Conservation (phyloP, 768 basidiomycete species). For the Amanita muscaria region DNA sequence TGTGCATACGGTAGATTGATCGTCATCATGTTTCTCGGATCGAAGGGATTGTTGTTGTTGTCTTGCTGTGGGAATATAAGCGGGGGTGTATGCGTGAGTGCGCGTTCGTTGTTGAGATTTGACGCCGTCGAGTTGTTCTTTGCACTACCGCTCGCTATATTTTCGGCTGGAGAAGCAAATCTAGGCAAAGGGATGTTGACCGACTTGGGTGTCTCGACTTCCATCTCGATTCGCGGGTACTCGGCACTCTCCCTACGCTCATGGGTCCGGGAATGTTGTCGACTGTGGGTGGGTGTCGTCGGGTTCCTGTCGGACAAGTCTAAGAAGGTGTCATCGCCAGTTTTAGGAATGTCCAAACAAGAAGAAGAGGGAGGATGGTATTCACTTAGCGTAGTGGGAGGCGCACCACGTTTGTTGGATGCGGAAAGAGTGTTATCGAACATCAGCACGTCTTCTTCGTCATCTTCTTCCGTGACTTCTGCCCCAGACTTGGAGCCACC, state of each 20-base stretch:
- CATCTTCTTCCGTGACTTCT: neutral
- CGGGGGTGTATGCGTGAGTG: slow-evolving; percentile 4
- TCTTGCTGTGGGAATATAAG: neutral
- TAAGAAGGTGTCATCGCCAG: slow-evolving; percentile 1
- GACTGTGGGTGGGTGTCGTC: too few relatives aligned
- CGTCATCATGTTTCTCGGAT: slow-evolving; percentile 42
- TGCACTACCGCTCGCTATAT: too few relatives aligned
- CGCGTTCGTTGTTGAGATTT: slow-evolving; percentile 1
- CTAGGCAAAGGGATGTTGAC: neutral
- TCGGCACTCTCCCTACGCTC: neutral
- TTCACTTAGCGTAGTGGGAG: slow-evolving; percentile 6
- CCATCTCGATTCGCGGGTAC: neutral
- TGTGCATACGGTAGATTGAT: slow-evolving; percentile 47
- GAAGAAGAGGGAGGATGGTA: neutral
- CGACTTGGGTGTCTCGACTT: slow-evolving; percentile 5
- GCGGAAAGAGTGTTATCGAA: neutral
- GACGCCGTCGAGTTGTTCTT: too few relatives aligned
- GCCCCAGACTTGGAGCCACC: neutral
- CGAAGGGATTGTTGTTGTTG: slow-evolving; percentile 17
- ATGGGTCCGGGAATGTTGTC: neutral
- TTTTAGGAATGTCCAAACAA: neutral
- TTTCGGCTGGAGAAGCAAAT: neutral
- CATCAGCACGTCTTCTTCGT: slow-evolving; percentile 1
- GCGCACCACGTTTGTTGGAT: neutral
- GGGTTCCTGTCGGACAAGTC: neutral